Conservation (phyloP, 768 basidiomycete genomes). For the Tylopilus subfusipes region DNA sequence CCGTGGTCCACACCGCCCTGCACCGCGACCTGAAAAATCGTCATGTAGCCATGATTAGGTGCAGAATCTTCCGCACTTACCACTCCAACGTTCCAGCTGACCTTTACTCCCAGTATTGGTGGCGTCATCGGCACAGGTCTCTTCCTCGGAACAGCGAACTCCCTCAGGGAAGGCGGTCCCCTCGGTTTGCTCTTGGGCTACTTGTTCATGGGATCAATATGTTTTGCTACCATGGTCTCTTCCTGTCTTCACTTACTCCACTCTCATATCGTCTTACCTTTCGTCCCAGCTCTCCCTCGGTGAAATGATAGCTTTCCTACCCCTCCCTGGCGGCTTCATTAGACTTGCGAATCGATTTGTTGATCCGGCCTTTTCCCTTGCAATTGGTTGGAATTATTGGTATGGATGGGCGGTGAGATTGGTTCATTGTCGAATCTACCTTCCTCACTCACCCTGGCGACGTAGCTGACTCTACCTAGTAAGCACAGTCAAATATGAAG, state of each 20-base stretch:
- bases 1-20: conserved; percentile 8
- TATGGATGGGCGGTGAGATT: too few species aligned
- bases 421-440: background rate
- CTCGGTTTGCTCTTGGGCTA: conserved; percentile 45
- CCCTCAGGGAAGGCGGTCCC: conserved; percentile 42
- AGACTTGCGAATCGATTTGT: conserved; percentile 47
- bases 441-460: background rate
- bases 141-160: conserved; percentile 33
- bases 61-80: too few species aligned
- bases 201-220: conserved; percentile 34
- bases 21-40: conserved; percentile 32
- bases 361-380: conserved; percentile 42
- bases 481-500: too few species aligned
- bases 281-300: conserved; percentile 32
- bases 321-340: conserved; percentile 45
- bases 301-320: too few species aligned
- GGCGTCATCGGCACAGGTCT: conserved; percentile 43
- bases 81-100: background rate
- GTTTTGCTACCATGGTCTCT: conserved; percentile 39
- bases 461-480: too few species aligned
- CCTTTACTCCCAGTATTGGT: conserved; percentile 18
- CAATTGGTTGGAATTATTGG: too few species aligned
- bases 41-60: conserved; percentile 36
- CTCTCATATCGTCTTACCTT: background rate
- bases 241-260: background rate